Base-by-base conservation (phyloP, 345 rosid species). In the Citrus medica region DNA sequence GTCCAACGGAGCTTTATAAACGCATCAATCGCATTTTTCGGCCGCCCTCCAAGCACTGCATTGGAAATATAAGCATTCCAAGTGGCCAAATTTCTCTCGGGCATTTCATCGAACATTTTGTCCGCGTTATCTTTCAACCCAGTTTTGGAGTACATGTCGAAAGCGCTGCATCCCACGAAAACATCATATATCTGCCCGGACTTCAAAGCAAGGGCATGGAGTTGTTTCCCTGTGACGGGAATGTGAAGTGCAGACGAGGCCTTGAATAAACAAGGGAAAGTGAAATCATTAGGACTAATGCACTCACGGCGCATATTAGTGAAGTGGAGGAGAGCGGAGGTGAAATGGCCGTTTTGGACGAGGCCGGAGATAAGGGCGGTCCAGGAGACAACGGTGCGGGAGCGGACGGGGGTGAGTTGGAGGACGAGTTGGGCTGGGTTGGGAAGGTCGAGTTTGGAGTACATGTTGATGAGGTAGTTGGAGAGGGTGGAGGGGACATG, bases 31-130 rank as follows among this genome's bases (percentile, higher is more conserved):
- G 93, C 98, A 79, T 78, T 81, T 68, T 7, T 74, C 0, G 90
- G 85, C 76, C 76, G 84, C 73, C 94, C 88, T 22, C 86, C 88
- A 4, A 71, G 85, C 74, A 93, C 98, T 0, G 97, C 92, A 73
- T 90, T 90, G 22, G 92, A 92, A 48, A 94, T 88, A 66, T 66
- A 87, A 0, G 98, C 90, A 84, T 94, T 94, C 98, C 98, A 94
- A 24, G 89, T 86, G 0, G 85, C 90, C 10, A 76, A 69, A 38
- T 87, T 93, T 73, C 83, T 88, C 59, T 77, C 86, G 78, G 97
- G 95, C 91, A 93, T 89, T 92, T 93, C 97, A 67, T 89, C 95
- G 75, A 94, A 94, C 89, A 94, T 12, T 62, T 86, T 90, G 70
- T 75, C 72, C 2, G 98, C 98, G 46, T 93, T 91, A 7, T 64